These are phyloP conservation scores for Monosporozyma servazzii DNA, from an alignment of 805 yeast species.

Conservation along the genomic window DNA sequence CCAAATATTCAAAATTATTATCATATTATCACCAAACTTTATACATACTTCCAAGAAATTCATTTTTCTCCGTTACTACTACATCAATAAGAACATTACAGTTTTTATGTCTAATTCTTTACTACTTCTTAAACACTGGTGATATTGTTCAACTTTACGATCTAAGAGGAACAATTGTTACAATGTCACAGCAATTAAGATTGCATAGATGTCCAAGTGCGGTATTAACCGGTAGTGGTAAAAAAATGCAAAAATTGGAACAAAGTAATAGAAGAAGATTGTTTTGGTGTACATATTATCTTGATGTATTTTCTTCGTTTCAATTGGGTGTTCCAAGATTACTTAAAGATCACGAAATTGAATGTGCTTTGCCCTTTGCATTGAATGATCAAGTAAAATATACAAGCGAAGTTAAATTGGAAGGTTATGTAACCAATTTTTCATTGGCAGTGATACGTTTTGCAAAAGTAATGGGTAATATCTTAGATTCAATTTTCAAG, in stretches of 20 bases:
- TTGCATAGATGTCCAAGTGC: slow-evolving; percentile 83
- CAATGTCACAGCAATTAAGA: slow-evolving; percentile 80
- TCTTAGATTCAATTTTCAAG: slow-evolving; percentile 61
- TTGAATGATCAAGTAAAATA: background rate
- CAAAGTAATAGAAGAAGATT: slow-evolving; percentile 75
- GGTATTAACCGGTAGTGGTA: slow-evolving; percentile 57
- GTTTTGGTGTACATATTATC: slow-evolving; percentile 75
- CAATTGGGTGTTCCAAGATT: slow-evolving; percentile 77
- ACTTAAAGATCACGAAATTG: slow-evolving; percentile 71
- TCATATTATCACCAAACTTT: slow-evolving; percentile 47
- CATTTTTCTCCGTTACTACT: slow-evolving; percentile 44
- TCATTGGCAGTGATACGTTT: slow-evolving; percentile 60
- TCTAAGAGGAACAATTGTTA: slow-evolving; percentile 62
- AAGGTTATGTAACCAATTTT: slow-evolving; percentile 58
- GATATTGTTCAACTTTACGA: slow-evolving; percentile 68
- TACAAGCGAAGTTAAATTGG: slow-evolving; percentile 35
- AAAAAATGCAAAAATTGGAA: slow-evolving; percentile 55
- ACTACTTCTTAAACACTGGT: slow-evolving; percentile 65
- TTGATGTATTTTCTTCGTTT: slow-evolving; percentile 68
- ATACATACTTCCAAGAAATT: slow-evolving; percentile 53
- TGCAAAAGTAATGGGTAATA: slow-evolving; percentile 62
- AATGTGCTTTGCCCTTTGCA: slow-evolving; percentile 63
- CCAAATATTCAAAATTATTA: slow-evolving; percentile 14
- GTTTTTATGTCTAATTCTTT: slow-evolving; percentile 55
- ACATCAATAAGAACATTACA: slow-evolving; percentile 65